phyloP scores from a whole-genome alignment of 2,329 filamentous ascomycete genomes.

The Exophiala dermatitidis region DNA sequence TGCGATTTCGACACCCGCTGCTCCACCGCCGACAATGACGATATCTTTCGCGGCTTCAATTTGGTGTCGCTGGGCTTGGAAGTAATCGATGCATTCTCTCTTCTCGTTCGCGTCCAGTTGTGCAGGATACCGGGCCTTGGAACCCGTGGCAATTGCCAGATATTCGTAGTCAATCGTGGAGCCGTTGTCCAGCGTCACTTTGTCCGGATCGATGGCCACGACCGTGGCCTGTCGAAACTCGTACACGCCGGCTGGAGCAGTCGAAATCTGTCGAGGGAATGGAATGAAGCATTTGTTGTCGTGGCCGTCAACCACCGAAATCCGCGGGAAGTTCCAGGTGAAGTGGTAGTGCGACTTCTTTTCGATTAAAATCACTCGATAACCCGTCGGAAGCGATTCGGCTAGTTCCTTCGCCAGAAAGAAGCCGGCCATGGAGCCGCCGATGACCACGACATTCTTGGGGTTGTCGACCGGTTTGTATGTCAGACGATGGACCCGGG shows the following conservation, averaged over 20 bases:
- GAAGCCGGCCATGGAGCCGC: conserved; percentile 53
- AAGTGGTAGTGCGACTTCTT: conserved; percentile 56
- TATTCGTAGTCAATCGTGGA: conserved; percentile 48
- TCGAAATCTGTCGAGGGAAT: conserved; percentile 42
- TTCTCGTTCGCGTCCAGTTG: conserved; percentile 10
- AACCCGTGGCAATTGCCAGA: conserved; percentile 53
- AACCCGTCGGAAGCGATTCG: conserved; percentile 44
- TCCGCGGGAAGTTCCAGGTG: conserved; percentile 54
- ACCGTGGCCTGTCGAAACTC: conserved; percentile 42
- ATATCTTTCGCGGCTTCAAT: conserved; percentile 42
- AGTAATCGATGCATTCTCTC: conserved; percentile 12
- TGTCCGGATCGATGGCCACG: conserved; percentile 32
- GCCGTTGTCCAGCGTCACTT: conserved; percentile 39
- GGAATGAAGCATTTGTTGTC: conserved; percentile 57
- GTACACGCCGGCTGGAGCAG: conserved; percentile 33
- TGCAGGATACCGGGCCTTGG: conserved; percentile 26
- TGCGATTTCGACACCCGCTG: conserved; percentile 47
- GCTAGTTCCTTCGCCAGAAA: conserved; percentile 45
- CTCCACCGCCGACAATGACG: conserved; percentile 43
- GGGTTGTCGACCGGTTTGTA: conserved; percentile 15
- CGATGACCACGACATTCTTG: conserved; percentile 34
- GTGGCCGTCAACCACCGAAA: conserved; percentile 49
- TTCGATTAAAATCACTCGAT: conserved; percentile 51
- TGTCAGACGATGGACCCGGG: conserved; percentile 17
- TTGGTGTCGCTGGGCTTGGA: conserved; percentile 26